Conservation (phyloP, 2,329 filamentous ascomycete species). For the Phaeosphaeriaceae sp. region DNA sequence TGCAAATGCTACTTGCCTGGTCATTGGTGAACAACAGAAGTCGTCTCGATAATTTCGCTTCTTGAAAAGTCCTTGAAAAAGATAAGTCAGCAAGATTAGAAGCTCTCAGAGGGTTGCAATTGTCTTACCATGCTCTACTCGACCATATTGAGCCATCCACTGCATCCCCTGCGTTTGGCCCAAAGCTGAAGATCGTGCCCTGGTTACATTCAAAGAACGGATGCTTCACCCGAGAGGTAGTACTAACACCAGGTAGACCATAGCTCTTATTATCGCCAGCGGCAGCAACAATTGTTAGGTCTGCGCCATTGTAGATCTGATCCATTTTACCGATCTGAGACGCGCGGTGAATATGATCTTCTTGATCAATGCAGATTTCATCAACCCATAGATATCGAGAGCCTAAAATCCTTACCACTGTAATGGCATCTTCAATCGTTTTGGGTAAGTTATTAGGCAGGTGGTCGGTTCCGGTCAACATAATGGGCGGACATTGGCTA, state of each 20-base stretch:
- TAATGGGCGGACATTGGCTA: background rate
- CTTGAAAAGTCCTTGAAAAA: background rate
- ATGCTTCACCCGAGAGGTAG: background rate
- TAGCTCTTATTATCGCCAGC: background rate
- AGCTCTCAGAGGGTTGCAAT: background rate
- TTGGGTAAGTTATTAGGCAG: background rate
- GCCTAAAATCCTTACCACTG: background rate
- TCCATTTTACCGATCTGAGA: background rate
- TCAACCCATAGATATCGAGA: background rate
- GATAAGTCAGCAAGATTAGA: no score
- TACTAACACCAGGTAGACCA: slow-evolving; percentile 1
- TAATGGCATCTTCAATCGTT: background rate
- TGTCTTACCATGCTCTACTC: background rate
- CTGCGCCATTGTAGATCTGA: background rate
- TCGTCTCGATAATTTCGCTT: background rate
- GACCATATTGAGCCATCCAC: background rate
- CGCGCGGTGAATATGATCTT: background rate
- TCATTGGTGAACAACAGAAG: background rate
- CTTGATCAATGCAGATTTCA: background rate
- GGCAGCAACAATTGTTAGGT: background rate
- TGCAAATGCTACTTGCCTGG: background rate
- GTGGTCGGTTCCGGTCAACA: background rate
- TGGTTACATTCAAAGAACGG: background rate
- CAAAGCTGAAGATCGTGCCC: background rate
- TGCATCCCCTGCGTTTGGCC: background rate